Conservation (phyloP, 495 filamentous ascomycete genomes). For the Neurospora pannonica region DNA sequence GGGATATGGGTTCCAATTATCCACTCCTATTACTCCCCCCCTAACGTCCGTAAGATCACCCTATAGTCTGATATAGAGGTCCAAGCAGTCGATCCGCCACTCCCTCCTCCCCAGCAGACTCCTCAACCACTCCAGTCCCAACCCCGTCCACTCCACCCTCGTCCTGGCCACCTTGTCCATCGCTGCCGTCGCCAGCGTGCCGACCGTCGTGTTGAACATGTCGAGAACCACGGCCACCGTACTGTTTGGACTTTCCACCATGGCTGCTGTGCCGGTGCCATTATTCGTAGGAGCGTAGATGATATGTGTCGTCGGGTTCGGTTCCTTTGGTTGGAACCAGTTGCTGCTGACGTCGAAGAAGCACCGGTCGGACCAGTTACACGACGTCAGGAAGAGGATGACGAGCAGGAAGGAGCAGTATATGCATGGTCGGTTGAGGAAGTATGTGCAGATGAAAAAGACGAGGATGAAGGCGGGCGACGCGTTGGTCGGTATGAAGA, state of each 20-base stretch:
- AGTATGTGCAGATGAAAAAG: constrained; percentile 83
- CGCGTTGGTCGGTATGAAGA: constrained; percentile 70
- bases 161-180: constrained; percentile 48
- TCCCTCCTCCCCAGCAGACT: constrained; percentile 65
- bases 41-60: background rate
- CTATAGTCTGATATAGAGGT: constrained; percentile 66
- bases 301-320: constrained; percentile 9
- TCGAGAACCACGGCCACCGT: constrained; percentile 37
- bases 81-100: constrained; percentile 76
- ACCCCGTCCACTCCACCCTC: constrained; percentile 62
- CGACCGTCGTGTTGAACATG: constrained; percentile 60
- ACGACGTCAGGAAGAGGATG: constrained; percentile 80
- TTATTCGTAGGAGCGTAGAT: constrained; percentile 20
- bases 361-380: constrained; percentile 84
- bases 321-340: constrained; percentile 63
- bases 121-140: constrained; percentile 75
- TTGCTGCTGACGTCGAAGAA: constrained; percentile 77
- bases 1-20: background rate
- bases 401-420: constrained; percentile 86
- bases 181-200: constrained; percentile 55
- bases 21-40: background rate
- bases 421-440: constrained; percentile 80
- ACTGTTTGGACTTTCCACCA: constrained; percentile 13
- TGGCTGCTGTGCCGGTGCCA: constrained; percentile 23
- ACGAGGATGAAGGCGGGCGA: constrained; percentile 80